Percentiles rank a stretch among this genome's conserved stretches.
phyloP scores from a whole-genome alignment of 805 yeast genomes.

The Vanderwaltozyma polyspora region DNA sequence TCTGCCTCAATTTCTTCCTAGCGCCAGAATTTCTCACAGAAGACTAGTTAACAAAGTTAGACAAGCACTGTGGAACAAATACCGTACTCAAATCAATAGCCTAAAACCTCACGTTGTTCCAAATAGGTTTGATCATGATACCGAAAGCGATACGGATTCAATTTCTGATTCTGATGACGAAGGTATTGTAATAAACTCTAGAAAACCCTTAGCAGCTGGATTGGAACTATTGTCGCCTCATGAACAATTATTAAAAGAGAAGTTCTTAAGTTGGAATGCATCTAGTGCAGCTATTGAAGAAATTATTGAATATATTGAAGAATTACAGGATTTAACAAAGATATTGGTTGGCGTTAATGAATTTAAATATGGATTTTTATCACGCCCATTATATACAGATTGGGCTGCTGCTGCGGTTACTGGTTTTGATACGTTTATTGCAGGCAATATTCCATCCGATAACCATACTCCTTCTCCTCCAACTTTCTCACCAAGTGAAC shows the following conservation, averaged over 20 bases:
- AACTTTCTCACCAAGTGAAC: conserved; percentile 4
- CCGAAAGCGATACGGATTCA: neutral
- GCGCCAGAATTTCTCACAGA: conserved; percentile 37
- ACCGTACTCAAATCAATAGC: conserved; percentile 3
- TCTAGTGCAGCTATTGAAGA: conserved; percentile 39
- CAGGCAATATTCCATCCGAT: neutral
- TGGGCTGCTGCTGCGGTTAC: conserved; percentile 33
- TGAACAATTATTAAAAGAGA: conserved; percentile 27
- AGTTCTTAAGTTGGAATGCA: conserved; percentile 42
- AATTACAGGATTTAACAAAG: conserved; percentile 31
- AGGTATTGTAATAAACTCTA: neutral
- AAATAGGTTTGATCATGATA: conserved; percentile 1
- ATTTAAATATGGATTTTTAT: conserved; percentile 40
- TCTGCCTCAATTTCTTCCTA: conserved; percentile 40
- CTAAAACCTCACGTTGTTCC: neutral
- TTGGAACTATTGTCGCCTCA: conserved; percentile 12
- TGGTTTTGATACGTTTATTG: conserved; percentile 20
- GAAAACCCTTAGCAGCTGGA: neutral
- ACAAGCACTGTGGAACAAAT: conserved; percentile 26
- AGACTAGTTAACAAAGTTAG: conserved; percentile 35
- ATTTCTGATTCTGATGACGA: conserved; percentile 3
- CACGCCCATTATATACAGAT: conserved; percentile 35
- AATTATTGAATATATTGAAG: conserved; percentile 39
- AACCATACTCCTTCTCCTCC: conserved; percentile 1
- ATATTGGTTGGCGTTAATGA: conserved; percentile 37